Percentiles rank a stretch among this genome's conserved stretches.
phyloP scores from a whole-genome alignment of 768 basidiomycete genomes.

The Leucosporidium creatinivorum region DNA sequence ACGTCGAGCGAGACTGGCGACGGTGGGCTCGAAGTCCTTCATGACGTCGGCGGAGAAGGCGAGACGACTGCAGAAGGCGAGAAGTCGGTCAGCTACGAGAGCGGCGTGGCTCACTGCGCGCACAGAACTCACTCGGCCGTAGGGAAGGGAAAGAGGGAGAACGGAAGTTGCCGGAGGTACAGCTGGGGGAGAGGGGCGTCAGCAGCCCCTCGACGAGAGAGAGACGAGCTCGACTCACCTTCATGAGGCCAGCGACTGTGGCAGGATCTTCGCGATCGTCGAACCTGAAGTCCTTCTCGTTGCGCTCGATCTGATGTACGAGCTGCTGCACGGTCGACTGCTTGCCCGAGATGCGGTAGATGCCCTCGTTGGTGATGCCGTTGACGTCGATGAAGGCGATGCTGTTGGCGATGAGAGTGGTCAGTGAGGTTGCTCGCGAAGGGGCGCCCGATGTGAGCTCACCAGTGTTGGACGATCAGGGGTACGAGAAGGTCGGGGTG shows the following conservation, averaged over 20 bases:
- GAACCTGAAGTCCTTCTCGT: conserved; percentile 34
- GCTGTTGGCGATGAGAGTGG: not conserved
- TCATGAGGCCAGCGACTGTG: conserved; percentile 34
- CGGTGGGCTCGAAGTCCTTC: conserved; percentile 7
- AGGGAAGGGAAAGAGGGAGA: conserved; percentile 32
- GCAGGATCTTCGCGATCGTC: conserved; percentile 27
- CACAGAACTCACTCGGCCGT: conserved; percentile 2
- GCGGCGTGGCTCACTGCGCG: conserved; percentile 43
- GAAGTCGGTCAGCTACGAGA: not conserved
- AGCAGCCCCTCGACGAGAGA: no score
- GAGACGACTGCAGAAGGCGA: not conserved
- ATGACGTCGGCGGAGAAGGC: not conserved
- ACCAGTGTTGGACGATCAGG: conserved; percentile 30
- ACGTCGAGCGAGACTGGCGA: conserved; percentile 13
- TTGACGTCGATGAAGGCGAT: conserved; percentile 30
- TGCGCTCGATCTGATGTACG: conserved; percentile 35
- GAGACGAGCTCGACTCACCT: conserved; percentile 3
- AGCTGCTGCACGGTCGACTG: conserved; percentile 28
- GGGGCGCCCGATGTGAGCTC: not conserved
- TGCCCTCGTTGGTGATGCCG: conserved; percentile 33
- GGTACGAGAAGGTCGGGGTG: conserved; percentile 27
- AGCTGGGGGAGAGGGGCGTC: conserved; percentile 13
- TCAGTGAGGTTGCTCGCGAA: no score
- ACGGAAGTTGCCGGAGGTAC: conserved; percentile 37
- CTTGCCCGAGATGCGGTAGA: conserved; percentile 35